Percentiles rank a stretch among this genome's conserved stretches.
phyloP scores from a whole-genome alignment of 1,284 basidiomycete species.

The Dichomitus squalens region DNA sequence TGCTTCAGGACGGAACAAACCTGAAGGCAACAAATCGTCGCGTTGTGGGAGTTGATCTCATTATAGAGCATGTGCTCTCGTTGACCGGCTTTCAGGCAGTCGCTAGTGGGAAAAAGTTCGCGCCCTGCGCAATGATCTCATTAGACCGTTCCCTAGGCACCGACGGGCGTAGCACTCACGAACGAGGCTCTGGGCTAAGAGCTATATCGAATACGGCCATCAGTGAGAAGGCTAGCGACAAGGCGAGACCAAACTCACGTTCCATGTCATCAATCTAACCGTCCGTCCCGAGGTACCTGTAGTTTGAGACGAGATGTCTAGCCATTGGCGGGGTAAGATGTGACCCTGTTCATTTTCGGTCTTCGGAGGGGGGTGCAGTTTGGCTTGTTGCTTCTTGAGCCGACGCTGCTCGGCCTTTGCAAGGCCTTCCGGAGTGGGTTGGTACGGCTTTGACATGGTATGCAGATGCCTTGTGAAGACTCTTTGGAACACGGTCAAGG shows the following conservation, averaged over 20 bases:
- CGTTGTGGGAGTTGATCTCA: constrained; percentile 67
- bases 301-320: constrained; percentile 35
- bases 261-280: constrained; percentile 74
- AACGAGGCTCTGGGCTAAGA: constrained; percentile 77
- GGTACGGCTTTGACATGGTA: constrained; percentile 24
- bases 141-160: too few species aligned
- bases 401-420: constrained; percentile 57
- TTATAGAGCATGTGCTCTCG: constrained; percentile 75
- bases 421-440: constrained; percentile 55
- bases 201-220: constrained; percentile 38
- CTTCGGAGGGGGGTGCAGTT: constrained; percentile 13
- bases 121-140: constrained; percentile 68
- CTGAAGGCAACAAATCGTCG: constrained; percentile 86
- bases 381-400: constrained; percentile 43
- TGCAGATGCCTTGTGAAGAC: not conserved
- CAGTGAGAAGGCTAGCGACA: not conserved
- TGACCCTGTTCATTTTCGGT: constrained; percentile 31
- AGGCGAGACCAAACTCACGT: constrained; percentile 51
- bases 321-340: constrained; percentile 57
- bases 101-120: constrained; percentile 82
- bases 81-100: constrained; percentile 75
- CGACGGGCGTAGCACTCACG: constrained; percentile 53
- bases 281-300: constrained; percentile 20
- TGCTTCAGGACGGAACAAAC: constrained; percentile 31
- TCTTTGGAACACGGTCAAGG: not conserved